Evolutionary conservation across 139 green algal species (phyloP), one percentile per base, ranked within the genome.

Genomic region (Astrephomene gubernaculifera): DNA sequence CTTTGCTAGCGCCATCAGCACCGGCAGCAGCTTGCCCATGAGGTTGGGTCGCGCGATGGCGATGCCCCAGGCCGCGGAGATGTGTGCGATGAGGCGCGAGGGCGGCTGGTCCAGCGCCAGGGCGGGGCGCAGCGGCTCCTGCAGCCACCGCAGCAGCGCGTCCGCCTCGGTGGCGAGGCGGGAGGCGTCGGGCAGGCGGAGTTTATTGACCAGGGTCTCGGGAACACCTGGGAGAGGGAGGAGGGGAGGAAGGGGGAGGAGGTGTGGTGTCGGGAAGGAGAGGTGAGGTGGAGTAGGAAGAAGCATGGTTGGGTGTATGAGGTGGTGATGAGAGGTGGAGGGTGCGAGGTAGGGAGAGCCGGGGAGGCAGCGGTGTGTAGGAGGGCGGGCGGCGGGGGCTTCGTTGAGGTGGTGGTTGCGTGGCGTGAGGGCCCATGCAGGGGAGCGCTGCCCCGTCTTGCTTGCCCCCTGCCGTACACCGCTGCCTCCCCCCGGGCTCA

Each of bases 1-100:
- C 57, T 89, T 86, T 10, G 85, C 85, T 70, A 89, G 85, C 41
- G 44, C n/a, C 41, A 89, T 72, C 2, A 89, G 70, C 24, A 17
- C 27, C 31, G 85, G 85, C 57, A 89, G 69, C 31, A 89, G 44
- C 52, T 83, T 83, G 41, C 85, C 85, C 78, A 89, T 65, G 27
- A 83, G 39, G 49, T 75, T 61, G 21, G 85, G 85, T 41, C 85
- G 76, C 22, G 78, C 65, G 22, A 89, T 68, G 25, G 53, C 71
- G 7, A 89, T 74, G 49, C 52, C 31, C 43, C 78, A 67, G 25
- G 79, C 70, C 8, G 76, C 57, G 24, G 63, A 57, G 43, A 89
- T 73, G 45, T 79, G 69, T 12, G 78, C 85, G 19, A 89, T 88
- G 39, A 82, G 68, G 24, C 68, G 70, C 5, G 27, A 35, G 38